A percentile compares a stretch with the other conserved stretches of the same genome.
Evolutionary conservation across 2,329 filamentous ascomycete genomes (phyloP).

Genomic region (Cladosporium sp.): DNA sequence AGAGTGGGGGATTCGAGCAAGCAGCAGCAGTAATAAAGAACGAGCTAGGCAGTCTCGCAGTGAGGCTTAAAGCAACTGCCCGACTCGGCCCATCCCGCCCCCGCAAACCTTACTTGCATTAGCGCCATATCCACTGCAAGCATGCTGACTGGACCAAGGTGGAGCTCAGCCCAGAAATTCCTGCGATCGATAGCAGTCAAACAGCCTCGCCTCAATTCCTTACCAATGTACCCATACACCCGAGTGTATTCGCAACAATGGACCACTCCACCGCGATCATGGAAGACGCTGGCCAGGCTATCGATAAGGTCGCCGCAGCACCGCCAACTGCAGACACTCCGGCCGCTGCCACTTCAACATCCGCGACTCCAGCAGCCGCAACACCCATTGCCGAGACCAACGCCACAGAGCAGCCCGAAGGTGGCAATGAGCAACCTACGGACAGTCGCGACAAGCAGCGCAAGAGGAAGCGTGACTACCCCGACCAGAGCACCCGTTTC

Average conservation of each 20-base stretch:
- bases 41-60: background rate
- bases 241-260: slow-evolving; percentile 18
- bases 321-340: slow-evolving; percentile 10
- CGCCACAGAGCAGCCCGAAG: slow-evolving; percentile 11
- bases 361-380: background rate
- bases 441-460: slow-evolving; percentile 15
- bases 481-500: slow-evolving; percentile 21
- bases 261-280: slow-evolving; percentile 31
- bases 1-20: background rate
- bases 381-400: slow-evolving; percentile 6
- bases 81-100: background rate
- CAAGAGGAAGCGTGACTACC: slow-evolving; percentile 28
- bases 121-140: slow-evolving; percentile 6
- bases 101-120: background rate
- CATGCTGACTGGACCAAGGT: too few species aligned
- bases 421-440: slow-evolving; percentile 6
- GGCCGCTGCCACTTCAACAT: slow-evolving; percentile 2
- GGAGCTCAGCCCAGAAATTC: slow-evolving; percentile 9
- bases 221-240: slow-evolving; percentile 16
- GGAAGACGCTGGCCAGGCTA: slow-evolving; percentile 24
- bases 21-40: slow-evolving; percentile 8
- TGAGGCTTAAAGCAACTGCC: background rate
- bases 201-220: background rate
- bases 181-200: background rate
- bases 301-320: slow-evolving; percentile 19